Conservation (phyloP, 2,329 filamentous ascomycete species). For the Diaporthe nobilis region DNA sequence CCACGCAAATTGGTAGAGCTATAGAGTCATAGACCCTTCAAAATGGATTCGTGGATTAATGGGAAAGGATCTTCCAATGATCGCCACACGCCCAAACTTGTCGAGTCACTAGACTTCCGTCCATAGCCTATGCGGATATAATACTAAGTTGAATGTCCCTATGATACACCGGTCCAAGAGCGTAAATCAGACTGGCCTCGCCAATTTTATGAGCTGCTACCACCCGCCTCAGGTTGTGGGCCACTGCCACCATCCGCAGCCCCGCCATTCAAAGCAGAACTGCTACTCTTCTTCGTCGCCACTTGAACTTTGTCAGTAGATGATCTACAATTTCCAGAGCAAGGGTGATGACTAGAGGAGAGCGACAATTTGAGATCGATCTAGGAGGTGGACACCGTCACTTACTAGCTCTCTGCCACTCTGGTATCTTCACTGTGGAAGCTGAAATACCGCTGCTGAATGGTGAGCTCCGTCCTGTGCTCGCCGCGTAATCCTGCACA, state of each 20-base stretch:
- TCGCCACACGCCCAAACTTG: neutral
- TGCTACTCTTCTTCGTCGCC: conserved; percentile 62
- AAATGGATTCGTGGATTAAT: neutral
- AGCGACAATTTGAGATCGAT: neutral
- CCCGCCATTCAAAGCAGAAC: conserved; percentile 38
- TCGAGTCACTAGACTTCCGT: neutral
- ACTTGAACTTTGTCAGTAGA: conserved; percentile 46
- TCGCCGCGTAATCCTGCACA: conserved; percentile 52
- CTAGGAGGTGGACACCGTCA: neutral
- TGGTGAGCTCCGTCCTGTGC: conserved; percentile 57
- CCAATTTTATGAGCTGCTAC: conserved; percentile 35
- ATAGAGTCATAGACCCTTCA: neutral
- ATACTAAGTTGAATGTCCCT: neutral
- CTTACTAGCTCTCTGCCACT: conserved; percentile 80
- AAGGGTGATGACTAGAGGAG: neutral
- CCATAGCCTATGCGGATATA: neutral
- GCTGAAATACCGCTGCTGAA: conserved; percentile 64
- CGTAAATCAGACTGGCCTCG: neutral
- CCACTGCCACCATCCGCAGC: conserved; percentile 36
- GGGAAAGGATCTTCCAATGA: neutral
- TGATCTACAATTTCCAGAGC: neutral
- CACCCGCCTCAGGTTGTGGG: conserved; percentile 39
- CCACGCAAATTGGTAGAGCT: neutral
- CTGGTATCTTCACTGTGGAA: conserved; percentile 78
- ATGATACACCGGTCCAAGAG: neutral